These are phyloP conservation scores for Coelastrella sp. DNA, from an alignment of 139 green algal genomes.

Conservation along the genomic window DNA sequence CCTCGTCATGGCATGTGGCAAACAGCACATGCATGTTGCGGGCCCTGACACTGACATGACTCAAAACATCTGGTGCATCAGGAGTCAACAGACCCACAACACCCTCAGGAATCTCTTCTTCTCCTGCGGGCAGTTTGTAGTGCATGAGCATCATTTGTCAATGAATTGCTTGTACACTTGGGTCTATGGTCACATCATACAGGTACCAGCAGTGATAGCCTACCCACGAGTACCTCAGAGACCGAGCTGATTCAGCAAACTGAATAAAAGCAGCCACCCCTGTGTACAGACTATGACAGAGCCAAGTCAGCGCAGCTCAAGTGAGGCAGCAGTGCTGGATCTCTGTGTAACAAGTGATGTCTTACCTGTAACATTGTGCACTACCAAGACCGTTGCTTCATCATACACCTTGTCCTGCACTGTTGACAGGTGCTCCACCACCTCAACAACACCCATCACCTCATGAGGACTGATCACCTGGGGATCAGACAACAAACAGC, in stretches of 20 bases:
- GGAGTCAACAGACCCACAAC: conserved; percentile 88
- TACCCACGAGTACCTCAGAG: no score
- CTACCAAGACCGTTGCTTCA: conserved; percentile 88
- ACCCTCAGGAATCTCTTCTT: conserved; percentile 96
- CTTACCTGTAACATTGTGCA: conserved; percentile 79
- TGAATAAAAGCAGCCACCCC: no score
- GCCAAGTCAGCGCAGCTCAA: no score
- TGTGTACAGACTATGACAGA: no score
- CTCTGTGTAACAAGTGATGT: no score
- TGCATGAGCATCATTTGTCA: no score
- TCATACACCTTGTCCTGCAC: conserved; percentile 92
- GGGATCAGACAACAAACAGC: neutral
- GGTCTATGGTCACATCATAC: no score
- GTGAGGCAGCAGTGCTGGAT: no score
- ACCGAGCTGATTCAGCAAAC: no score
- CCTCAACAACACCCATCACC: conserved; percentile 76
- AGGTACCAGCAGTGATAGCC: no score
- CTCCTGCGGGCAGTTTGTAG: conserved; percentile 47
- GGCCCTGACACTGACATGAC: conserved; percentile 90
- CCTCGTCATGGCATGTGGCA: conserved; percentile 73
- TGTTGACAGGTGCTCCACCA: conserved; percentile 80
- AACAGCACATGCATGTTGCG: conserved; percentile 90
- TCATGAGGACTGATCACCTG: conserved; percentile 83
- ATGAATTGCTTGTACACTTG: no score
- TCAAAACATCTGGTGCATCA: conserved; percentile 92